Base-by-base conservation (phyloP, 2,329 filamentous ascomycete species). In the Arthroderma uncinatum region DNA sequence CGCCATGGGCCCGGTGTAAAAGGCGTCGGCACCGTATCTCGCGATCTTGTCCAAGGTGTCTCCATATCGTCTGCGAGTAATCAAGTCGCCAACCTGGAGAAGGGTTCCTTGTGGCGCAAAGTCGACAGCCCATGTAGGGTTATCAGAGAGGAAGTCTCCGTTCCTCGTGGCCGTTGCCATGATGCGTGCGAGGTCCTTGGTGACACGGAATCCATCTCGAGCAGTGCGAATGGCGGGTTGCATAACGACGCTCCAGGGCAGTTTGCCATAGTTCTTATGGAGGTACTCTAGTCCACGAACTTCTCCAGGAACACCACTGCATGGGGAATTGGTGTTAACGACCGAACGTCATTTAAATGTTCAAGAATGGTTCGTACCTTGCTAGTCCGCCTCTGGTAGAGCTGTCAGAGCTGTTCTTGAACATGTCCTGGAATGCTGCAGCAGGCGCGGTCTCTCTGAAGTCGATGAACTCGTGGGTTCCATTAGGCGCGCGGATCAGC, bases 381-480 rank as follows among this genome's bases (percentile, higher is more conserved):
- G 87, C 85, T 33, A 95, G 73, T 0, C 89, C 90, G 2, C 88
- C 87, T 28, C 75, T 76, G 1, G 92, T 75, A 56, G 87, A 90
- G 1, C 79, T 82, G 1, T 78, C 70, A 0, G 79, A 76, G 61
- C 93, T 85, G 56, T 83, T 82, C 58, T 81, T 78, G 70, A 86
- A 97, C 92, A 97, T 97, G 65, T 94, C 82, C 70, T 90, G 78
- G 62, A 79, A 84, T 0, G 90, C 87, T 0, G 88, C 87, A 0
- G 85, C 86, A 0, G 92, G 92, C 0, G 92, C 92, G 0, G 86
- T 83, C 70, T 97, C 92, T 50, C 92, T 80, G 67, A 95, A 97
- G 71, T 97, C 92, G 63, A 97, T 83, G 58, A 85, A 84, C 67
- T 95, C 89, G 67, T 91, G 94, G 16, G 77, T 76, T n/a, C 89